Base-by-base conservation (phyloP, 78 protist species). In the Dictyostelium intermedium region DNA sequence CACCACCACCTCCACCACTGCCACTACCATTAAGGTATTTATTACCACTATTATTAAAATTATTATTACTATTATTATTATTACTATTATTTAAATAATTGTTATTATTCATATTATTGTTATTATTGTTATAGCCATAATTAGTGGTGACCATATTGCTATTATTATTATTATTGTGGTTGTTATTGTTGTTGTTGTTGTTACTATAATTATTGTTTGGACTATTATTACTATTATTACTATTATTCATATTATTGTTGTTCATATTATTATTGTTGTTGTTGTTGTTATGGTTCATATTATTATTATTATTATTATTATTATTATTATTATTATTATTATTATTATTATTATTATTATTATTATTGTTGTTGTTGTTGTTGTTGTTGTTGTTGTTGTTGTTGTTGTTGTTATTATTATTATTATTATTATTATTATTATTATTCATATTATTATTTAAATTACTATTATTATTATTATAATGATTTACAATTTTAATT, bases 401-500 rank as follows among this genome's bases (percentile, higher is more conserved):
- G 27, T 60, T 60, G 11, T 60, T 63, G 10, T 25, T 63, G 23
- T 25, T 63, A 25, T 63, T 25, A 25, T 25, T 63, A 25, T 63
- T 63, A 7, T 25, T 23, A 25, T 25, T 63, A 9, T 63, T 63
- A 7, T 63, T 63, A n/a, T 5, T 63, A 63, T 10, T 63, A 16
- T 63, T 63, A 63, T 7, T 25, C 5, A 16, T n/a, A 63, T 63
- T 25, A 63, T 23, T 60, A 60, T 60, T 60, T 23, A 60, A 23
- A 60, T 23, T 60, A 30, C 35, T 63, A 61, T 61, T 61, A 23
- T 5, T 63, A 63, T 30, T 66, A 70, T 70, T 70, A 70, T 70
- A 63, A 63, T 63, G 73, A 63, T 63, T 63, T 63, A 63, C 73
- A 63, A 63, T 63, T 63, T 63, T 63, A 63, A 63, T 63, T 63